phyloP scores from a whole-genome alignment of 768 basidiomycete species.

The Rhizopogon roseolus region DNA sequence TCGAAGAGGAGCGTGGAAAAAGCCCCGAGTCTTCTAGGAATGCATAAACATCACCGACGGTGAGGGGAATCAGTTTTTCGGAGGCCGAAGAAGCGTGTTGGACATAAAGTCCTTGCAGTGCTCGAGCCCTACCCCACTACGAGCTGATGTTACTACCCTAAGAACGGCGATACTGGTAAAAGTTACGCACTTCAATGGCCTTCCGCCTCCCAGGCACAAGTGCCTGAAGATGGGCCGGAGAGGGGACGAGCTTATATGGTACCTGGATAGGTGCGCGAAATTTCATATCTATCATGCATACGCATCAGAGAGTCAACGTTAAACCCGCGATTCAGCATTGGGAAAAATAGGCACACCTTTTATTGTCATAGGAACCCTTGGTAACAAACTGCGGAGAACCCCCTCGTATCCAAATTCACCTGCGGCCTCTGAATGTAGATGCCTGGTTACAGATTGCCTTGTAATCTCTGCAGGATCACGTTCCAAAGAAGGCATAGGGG shows the following conservation, averaged over 20 bases:
- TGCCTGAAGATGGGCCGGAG: constrained; percentile 27
- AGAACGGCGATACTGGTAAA: not conserved
- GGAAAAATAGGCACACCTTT: constrained; percentile 27
- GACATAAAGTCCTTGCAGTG: constrained; percentile 34
- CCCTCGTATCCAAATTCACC: constrained; percentile 22
- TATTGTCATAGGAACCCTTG: constrained; percentile 38
- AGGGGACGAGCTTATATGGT: constrained; percentile 35
- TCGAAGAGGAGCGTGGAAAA: constrained; percentile 28
- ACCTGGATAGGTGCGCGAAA: constrained; percentile 21
- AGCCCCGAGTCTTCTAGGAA: constrained; percentile 39
- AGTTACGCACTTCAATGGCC: constrained; percentile 39
- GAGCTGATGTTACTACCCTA: not conserved
- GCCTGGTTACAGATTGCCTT: not conserved
- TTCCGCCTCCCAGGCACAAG: constrained; percentile 41
- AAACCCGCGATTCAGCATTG: not conserved
- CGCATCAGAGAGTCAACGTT: not conserved
- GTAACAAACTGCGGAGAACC: constrained; percentile 31
- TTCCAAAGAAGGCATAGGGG: constrained; percentile 24
- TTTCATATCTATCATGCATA: constrained; percentile 28
- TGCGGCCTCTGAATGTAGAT: not conserved
- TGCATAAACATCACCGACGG: constrained; percentile 37
- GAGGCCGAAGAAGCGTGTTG: constrained; percentile 18
- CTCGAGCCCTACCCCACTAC: constrained; percentile 44
- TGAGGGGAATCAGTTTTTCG: constrained; percentile 21
- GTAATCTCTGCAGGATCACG: constrained; percentile 6